Base-by-base conservation (phyloP, 2,329 filamentous ascomycete genomes). In the Albifimbria verrucaria region DNA sequence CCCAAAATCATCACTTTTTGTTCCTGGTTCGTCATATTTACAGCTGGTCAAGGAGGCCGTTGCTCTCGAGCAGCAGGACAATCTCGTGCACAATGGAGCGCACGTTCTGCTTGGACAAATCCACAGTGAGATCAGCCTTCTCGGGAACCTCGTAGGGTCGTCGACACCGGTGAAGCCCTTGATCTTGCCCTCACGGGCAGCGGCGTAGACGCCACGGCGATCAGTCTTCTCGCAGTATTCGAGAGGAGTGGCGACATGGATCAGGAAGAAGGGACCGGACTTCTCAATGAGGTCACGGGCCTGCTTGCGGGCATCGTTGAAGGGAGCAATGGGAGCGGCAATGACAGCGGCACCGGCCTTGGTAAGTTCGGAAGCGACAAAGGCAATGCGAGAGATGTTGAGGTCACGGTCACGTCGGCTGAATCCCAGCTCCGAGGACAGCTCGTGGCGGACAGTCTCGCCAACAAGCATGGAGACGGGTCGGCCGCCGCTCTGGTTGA, bases 81-180 rank as follows among this genome's bases (percentile, higher is more conserved):
- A 99, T 97, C 82, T 97, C 90, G 78, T 99, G 94, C 50, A 99
- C 94, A 57, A 93, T 93, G 55, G 89, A 94, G 67, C 94, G 83
- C 47, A 97, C 92, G 60, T 85, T 89, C 74, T 90, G 91, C 82
- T 88, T 94, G 75, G 89, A 87, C 52, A 88, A 72, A 72, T 97
- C 89, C 39, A 97, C 93, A 5, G 85, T 84, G 59, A 99, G 79
- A 70, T 97, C 86, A 26, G 92, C 83, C 75, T 93, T 92, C 61
- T 75, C 65, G 10, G 94, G 94, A 21, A 73, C 69, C 85, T 99
- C 94, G 69, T 99, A 99, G 48, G 92, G 77, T 97, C 93, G 69
- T 97, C 93, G 53, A 99, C 92, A 65, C 94, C 94, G 7, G 94
- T 99, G 82, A 99, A 99, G 59, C 92, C 92, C 85, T 92, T 94